Evolutionary conservation across 805 yeast species (phyloP).

Genomic region (Starmera caribaea): DNA sequence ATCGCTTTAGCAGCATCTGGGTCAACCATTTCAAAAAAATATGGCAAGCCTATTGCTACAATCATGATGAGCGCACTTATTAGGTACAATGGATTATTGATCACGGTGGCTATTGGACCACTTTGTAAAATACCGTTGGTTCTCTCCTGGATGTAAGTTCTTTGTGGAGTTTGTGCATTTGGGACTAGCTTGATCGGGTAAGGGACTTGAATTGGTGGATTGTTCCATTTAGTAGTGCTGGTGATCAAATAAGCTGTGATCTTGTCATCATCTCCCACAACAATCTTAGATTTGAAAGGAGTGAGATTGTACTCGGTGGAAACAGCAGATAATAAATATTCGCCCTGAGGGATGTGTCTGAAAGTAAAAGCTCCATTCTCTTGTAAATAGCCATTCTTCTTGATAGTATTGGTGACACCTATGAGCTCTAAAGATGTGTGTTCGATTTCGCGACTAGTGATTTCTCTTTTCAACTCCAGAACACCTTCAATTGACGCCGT

Average conservation of each 20-base stretch:
- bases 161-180: constrained; percentile 19
- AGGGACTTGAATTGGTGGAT: constrained; percentile 2
- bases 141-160: constrained; percentile 24
- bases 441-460: neutral
- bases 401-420: neutral
- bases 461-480: neutral
- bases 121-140: constrained; percentile 21
- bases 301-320: constrained; percentile 14
- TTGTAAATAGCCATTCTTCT: constrained; percentile 5
- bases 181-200: constrained; percentile 17
- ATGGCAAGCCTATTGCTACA: constrained; percentile 21
- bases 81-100: constrained; percentile 28
- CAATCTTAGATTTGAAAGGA: constrained; percentile 14
- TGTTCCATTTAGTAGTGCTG: constrained; percentile 6
- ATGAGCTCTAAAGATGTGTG: neutral
- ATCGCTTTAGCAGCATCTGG: constrained; percentile 29
- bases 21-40: constrained; percentile 28
- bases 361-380: constrained; percentile 9
- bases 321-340: constrained; percentile 8
- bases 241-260: constrained; percentile 7
- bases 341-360: constrained; percentile 8
- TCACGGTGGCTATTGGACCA: constrained; percentile 27
- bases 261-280: constrained; percentile 6
- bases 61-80: constrained; percentile 21
- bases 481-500: neutral